Evolutionary conservation across 495 filamentous ascomycete species (phyloP).

Genomic region (Paragyromitra xinjiangensis): DNA sequence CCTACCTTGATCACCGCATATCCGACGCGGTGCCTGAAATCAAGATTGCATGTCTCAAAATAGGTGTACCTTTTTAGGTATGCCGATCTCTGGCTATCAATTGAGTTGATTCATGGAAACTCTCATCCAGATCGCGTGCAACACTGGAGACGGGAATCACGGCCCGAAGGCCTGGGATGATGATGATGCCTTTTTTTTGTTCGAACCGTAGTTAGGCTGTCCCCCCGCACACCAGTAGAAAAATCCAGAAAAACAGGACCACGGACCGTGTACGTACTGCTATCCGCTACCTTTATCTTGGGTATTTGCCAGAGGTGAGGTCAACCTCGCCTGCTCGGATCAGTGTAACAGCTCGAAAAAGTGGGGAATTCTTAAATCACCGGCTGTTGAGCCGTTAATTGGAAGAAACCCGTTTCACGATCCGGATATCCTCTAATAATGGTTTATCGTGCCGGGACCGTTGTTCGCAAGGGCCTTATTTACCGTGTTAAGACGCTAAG

Average conservation of each 20-base stretch:
- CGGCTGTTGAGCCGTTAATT: constrained; percentile 41
- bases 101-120: constrained; percentile 28
- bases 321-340: constrained; percentile 19
- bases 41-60: constrained; percentile 36
- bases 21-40: constrained; percentile 21
- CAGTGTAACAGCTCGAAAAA: constrained; percentile 38
- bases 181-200: background rate
- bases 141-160: constrained; percentile 28
- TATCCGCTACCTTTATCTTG: constrained; percentile 20
- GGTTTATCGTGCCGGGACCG: constrained; percentile 13
- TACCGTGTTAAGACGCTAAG: constrained; percentile 27
- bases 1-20: constrained; percentile 4
- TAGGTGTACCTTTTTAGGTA: constrained; percentile 18
- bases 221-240: constrained; percentile 14
- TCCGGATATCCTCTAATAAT: constrained; percentile 35
- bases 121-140: constrained; percentile 25
- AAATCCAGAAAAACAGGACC: constrained; percentile 22
- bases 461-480: constrained; percentile 25
- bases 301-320: constrained; percentile 21
- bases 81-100: constrained; percentile 23
- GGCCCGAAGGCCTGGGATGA: constrained; percentile 33
- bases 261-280: constrained; percentile 1
- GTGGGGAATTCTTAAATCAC: constrained; percentile 45
- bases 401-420: constrained; percentile 45
- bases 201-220: background rate